Evolutionary conservation across 352 stramenopile species (phyloP).

Genomic region (Phytophthora pseudosyringae): DNA sequence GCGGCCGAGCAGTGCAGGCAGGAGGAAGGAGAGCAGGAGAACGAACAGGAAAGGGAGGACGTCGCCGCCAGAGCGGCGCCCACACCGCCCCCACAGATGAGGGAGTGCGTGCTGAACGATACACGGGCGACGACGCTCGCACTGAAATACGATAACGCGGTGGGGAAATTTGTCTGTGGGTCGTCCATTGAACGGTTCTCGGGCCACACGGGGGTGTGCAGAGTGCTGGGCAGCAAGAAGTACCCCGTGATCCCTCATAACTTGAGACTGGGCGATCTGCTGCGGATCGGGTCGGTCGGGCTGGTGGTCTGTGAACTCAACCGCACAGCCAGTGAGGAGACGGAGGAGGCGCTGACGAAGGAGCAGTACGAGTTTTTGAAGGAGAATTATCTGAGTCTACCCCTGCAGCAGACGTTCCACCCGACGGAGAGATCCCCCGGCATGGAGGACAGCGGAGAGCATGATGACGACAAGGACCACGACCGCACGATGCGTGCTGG

Average conservation of each 20-base stretch:
- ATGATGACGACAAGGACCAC: constrained; percentile 44
- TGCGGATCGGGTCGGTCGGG: constrained; percentile 91
- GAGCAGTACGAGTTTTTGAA: constrained; percentile 90
- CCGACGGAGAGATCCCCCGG: constrained; percentile 46
- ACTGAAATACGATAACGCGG: constrained; percentile 68
- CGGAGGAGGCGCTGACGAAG: constrained; percentile 77
- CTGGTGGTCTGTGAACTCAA: constrained; percentile 93
- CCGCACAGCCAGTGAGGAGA: constrained; percentile 66
- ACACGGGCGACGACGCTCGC: constrained; percentile 79
- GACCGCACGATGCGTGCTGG: constrained; percentile 31
- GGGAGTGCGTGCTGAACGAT: constrained; percentile 87
- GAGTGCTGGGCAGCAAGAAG: constrained; percentile 90
- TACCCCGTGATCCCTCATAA: constrained; percentile 79
- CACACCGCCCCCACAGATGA: constrained; percentile 52
- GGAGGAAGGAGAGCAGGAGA: constrained; percentile 11
- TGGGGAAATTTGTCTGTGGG: constrained; percentile 83
- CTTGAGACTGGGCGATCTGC: constrained; percentile 81
- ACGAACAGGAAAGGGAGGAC: constrained; percentile 15
- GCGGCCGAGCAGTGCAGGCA: background rate
- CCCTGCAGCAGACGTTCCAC: constrained; percentile 85
- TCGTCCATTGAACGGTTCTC: constrained; percentile 92
- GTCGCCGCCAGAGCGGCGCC: background rate
- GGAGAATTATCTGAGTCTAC: constrained; percentile 87
- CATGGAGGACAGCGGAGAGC: constrained; percentile 46
- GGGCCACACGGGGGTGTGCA: constrained; percentile 90